A percentile compares a stretch with the other conserved stretches of the same genome.
These are phyloP conservation scores for Rhodamnia argentea DNA, from an alignment of 345 rosid species.

Conservation along the genomic window DNA sequence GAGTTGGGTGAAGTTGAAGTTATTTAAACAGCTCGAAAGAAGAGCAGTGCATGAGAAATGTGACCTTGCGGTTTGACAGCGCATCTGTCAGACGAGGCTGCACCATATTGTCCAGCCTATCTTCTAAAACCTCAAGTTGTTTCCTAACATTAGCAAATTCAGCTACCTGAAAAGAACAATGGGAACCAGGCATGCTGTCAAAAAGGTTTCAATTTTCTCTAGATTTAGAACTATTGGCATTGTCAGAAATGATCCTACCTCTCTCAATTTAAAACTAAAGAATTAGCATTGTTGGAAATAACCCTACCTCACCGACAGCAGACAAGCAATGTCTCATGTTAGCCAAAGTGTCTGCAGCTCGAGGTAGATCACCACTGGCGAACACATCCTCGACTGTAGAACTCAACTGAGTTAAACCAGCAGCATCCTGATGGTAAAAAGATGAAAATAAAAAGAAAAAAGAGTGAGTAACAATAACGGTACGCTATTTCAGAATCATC, in stretches of 20 bases:
- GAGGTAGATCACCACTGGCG: constrained; percentile 95
- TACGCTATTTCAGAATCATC: background rate
- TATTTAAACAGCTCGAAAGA: background rate
- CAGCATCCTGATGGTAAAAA: constrained; percentile 61
- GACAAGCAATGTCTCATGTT: constrained; percentile 98
- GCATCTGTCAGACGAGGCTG: constrained; percentile 97
- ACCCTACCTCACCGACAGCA: constrained; percentile 89
- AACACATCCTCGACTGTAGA: constrained; percentile 97
- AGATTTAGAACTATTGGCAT: background rate
- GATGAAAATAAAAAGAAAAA: background rate
- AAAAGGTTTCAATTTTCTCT: background rate
- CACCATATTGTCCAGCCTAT: constrained; percentile 86
- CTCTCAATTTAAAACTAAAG: background rate
- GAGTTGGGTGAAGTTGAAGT: background rate
- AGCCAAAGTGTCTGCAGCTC: constrained; percentile 97
- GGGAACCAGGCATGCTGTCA: background rate
- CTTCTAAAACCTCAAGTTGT: constrained; percentile 94
- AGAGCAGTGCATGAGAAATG: background rate
- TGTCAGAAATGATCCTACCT: background rate
- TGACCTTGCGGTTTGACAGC: constrained; percentile 83
- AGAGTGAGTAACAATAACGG: background rate
- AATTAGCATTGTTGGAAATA: background rate
- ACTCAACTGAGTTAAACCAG: constrained; percentile 91
- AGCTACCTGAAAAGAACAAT: constrained; percentile 53
- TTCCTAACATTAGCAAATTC: constrained; percentile 94